Evolutionary conservation across 495 filamentous ascomycete species (phyloP).

Genomic region (Platismatia glauca): DNA sequence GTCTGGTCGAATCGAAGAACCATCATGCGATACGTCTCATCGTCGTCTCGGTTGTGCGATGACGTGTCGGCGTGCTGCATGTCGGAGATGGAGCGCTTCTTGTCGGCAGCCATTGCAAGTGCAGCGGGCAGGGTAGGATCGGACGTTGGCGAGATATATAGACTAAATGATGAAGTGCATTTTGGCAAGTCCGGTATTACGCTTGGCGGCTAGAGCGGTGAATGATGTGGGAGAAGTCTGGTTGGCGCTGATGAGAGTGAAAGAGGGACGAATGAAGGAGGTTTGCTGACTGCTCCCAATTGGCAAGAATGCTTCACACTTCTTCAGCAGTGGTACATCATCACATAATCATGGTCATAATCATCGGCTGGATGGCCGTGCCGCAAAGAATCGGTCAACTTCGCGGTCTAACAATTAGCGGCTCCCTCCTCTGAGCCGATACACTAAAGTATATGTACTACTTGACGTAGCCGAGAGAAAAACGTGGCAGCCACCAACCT

Average conservation of each 20-base stretch:
- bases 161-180: conserved; percentile 16
- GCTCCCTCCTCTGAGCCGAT: too few relatives aligned
- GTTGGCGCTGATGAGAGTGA: background rate
- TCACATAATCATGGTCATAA: too few relatives aligned
- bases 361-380: too few relatives aligned
- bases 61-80: background rate
- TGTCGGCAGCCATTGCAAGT: conserved; percentile 8
- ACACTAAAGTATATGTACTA: too few relatives aligned
- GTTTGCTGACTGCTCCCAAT: background rate
- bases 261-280: background rate
- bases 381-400: too few relatives aligned
- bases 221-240: background rate
- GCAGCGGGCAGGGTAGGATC: background rate
- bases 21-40: conserved; percentile 24
- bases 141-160: background rate
- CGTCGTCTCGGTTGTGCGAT: conserved; percentile 8
- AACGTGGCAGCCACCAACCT: conserved; percentile 7
- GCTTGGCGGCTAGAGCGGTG: background rate
- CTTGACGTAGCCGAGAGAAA: too few relatives aligned
- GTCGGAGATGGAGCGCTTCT: conserved; percentile 13
- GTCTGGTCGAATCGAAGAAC: conserved; percentile 21
- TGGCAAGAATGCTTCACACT: too few relatives aligned
- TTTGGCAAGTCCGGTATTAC: background rate
- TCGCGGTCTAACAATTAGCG: too few relatives aligned
- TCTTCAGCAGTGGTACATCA: too few relatives aligned